Evolutionary conservation across 768 basidiomycete genomes (phyloP), one percentile per base, ranked within the genome.

Genomic region (Strobilomyces echinocephalus): DNA sequence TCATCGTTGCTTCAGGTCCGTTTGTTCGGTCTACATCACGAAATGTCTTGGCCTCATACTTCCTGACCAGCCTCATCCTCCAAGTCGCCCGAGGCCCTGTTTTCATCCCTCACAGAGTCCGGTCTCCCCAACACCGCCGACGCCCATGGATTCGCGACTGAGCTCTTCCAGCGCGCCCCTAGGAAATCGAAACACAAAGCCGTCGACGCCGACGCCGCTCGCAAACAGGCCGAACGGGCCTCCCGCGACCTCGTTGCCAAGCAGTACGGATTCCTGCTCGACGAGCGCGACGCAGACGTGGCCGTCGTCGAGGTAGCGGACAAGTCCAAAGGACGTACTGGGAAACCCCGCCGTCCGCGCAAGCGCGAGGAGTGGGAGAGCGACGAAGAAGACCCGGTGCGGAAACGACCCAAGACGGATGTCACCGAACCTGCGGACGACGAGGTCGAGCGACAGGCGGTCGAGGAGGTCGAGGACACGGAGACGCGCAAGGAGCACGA

Each of bases 281-380:
- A 95, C 31, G 93, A 97, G 43, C 86, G 93, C 40, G 86, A 89
- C 15, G 74, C 72, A 9, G 64, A 67, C 15, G 60, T 73, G 36
- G 75, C 73, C 31, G 70, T 76, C 34, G 72, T 73, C 31, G 73
- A 77, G 51, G 57, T 69, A 10, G 64, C 59, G 49, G 68, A 65
- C 59, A 67, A 62, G 68, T 55, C 54, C 31, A 57, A 46, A 41
- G 57, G 15, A 31, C 59, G 60, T n/a, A 35, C 46, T 56, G 67
- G 69, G 54, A 76, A 74, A 56, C 77, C 87, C 35, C 77, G 83
- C 52, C 81, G 84, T 56, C 76, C 80, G 36, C 77, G 93, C 59
- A 95, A 94, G 68, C 76, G 92, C 46, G 92, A 95, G 50, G 87
- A 91, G 54, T 95, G 94, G 92, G 88, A 91, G 68, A 91, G 89